Evolutionary conservation across 1,284 basidiomycete species (phyloP).

Genomic region (Entoloma clypeatum): DNA sequence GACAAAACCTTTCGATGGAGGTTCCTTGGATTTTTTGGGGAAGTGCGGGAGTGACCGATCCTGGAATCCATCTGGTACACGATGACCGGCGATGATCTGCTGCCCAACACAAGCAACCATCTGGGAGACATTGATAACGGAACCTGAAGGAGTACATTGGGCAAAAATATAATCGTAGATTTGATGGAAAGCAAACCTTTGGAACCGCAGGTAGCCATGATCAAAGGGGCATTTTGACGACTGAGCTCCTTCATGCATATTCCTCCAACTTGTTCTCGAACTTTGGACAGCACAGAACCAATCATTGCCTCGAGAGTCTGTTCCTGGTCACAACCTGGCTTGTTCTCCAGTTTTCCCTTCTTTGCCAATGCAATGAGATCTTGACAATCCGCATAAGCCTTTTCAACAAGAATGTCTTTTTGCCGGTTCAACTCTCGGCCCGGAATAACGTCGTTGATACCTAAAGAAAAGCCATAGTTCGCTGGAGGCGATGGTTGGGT

Average conservation of each 20-base stretch:
- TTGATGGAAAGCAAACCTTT: conserved; percentile 62
- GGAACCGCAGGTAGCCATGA: conserved; percentile 99
- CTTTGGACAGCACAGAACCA: conserved; percentile 89
- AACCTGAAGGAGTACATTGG: conserved; percentile 54
- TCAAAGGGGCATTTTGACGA: conserved; percentile 93
- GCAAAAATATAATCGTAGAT: background rate
- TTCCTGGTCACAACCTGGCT: conserved; percentile 95
- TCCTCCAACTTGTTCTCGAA: conserved; percentile 94
- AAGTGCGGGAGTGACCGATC: conserved; percentile 99
- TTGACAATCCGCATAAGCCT: conserved; percentile 87
- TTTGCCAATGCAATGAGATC: conserved; percentile 89
- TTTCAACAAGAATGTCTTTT: conserved; percentile 87
- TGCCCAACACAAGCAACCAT: conserved; percentile 99
- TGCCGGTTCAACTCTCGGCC: conserved; percentile 76
- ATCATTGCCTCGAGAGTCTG: conserved; percentile 96
- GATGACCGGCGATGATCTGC: conserved; percentile 97
- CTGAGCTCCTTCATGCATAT: conserved; percentile 98
- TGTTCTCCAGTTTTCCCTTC: conserved; percentile 91
- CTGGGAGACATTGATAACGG: conserved; percentile 98
- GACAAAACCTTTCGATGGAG: conserved; percentile 98
- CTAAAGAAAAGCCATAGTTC: conserved; percentile 96
- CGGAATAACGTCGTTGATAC: conserved; percentile 98
- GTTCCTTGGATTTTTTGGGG: conserved; percentile 95
- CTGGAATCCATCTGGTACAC: conserved; percentile 99
- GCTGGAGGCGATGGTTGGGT: conserved; percentile 43